Evolutionary conservation across 805 yeast genomes (phyloP), one percentile per base, ranked within the genome.

Genomic region (Candida verbasci): DNA sequence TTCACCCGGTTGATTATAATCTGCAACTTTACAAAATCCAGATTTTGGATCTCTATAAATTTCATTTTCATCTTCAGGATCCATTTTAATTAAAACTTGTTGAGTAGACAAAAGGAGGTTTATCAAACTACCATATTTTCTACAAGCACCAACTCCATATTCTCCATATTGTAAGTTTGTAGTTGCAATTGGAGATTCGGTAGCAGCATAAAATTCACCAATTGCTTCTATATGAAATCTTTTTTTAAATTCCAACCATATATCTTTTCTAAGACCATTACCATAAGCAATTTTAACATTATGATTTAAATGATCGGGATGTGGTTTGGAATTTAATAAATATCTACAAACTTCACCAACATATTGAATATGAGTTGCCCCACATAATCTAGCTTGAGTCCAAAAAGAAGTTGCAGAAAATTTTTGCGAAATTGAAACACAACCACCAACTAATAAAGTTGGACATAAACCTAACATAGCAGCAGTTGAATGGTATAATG

Each of bases 341-440:
- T 88, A 91, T 33, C 97, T 75, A 58, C 97, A 86, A 22, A 87
- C 88, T 59, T 89, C 97, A 12, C 97, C 97, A 12, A 89, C 97
- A 50, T 89, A 89, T 60, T 89, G 96, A 37, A 87, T 74, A 44
- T 85, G 86, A 3, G 95, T 85, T 3, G 96, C 85, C 2, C 68
- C 59, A 10, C 80, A 59, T 24, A 85, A 52, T 46, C 72, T 78
- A 3, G 83, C 89, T 59, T 91, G 96, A 12, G 88, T 81, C 97
- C 97, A 89, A 58, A 86, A 87, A 3, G 85, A 76, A 3, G 82
- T 70, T 6, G 91, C 80, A 1, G 95, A 84, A 56, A 91, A 89
- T 56, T 84, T 86, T 45, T 80, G 80, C 18, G 91, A 80, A 17
- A 91, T 57, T 0, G 93, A 84, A 32, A 83, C 76, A 45, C 88